Evolutionary conservation across 2,329 filamentous ascomycete species (phyloP).

Genomic region (Colletotrichum camelliae): DNA sequence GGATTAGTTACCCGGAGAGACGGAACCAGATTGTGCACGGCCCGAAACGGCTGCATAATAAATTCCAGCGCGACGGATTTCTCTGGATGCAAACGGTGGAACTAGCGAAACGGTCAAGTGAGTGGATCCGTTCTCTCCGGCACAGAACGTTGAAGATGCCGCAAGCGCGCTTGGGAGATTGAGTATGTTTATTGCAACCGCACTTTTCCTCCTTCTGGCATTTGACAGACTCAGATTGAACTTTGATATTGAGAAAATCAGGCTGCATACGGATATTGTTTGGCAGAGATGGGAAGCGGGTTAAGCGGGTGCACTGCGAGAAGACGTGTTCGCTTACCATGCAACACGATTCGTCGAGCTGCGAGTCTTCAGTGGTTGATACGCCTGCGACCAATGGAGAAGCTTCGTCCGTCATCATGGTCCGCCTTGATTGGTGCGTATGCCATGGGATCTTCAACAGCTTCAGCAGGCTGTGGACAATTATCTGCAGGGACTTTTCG

Average conservation of each 20-base stretch:
- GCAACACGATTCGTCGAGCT: background rate
- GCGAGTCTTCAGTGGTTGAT: background rate
- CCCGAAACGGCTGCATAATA: background rate
- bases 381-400: background rate
- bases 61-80: background rate
- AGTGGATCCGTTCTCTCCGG: background rate
- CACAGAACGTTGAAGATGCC: background rate
- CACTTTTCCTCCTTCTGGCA: background rate
- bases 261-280: background rate
- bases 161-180: background rate
- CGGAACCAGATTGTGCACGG: constrained; percentile 1
- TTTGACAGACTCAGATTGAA: background rate
- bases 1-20: background rate
- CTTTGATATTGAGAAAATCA: background rate
- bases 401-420: background rate
- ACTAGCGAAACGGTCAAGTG: background rate
- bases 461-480: background rate
- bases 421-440: background rate
- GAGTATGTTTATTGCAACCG: background rate
- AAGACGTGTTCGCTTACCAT: background rate
- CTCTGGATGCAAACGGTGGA: constrained; percentile 3
- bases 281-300: background rate
- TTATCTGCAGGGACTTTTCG: background rate
- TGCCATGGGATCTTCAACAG: background rate
- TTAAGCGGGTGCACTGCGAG: background rate